A percentile compares a stretch with the other conserved stretches of the same genome.
phyloP scores from a whole-genome alignment of 2,329 filamentous ascomycete species.

The Dothideomycetidae sp. region DNA sequence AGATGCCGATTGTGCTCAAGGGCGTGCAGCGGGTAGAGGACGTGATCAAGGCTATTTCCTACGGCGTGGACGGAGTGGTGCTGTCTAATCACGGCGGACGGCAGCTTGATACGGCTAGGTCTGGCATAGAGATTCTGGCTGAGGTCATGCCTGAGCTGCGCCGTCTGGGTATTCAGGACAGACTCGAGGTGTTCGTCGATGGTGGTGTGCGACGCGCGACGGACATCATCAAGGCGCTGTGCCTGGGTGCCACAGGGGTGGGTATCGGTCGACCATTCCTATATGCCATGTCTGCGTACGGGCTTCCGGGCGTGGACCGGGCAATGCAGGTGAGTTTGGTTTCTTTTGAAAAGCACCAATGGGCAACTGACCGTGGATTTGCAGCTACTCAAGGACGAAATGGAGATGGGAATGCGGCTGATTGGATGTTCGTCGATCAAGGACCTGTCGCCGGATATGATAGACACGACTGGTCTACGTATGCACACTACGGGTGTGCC shows the following conservation, averaged over 20 bases:
- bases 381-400: slow-evolving; percentile 72
- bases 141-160: slow-evolving; percentile 84
- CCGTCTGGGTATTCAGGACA: slow-evolving; percentile 55
- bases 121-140: slow-evolving; percentile 76
- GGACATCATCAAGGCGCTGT: slow-evolving; percentile 90
- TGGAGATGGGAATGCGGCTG: slow-evolving; percentile 98
- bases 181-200: slow-evolving; percentile 71
- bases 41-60: slow-evolving; percentile 61
- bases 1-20: slow-evolving; percentile 92
- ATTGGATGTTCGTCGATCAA: slow-evolving; percentile 64
- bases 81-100: slow-evolving; percentile 92
- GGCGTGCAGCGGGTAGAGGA: slow-evolving; percentile 94
- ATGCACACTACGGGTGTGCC: slow-evolving; percentile 46
- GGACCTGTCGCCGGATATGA: slow-evolving; percentile 64
- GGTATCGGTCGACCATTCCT: slow-evolving; percentile 91
- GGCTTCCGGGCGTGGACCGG: slow-evolving; percentile 69
- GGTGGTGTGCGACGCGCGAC: slow-evolving; percentile 81
- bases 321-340: slow-evolving; percentile 53
- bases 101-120: slow-evolving; percentile 83
- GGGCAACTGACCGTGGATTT: neutral
- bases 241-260: slow-evolving; percentile 79
- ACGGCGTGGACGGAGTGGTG: slow-evolving; percentile 73
- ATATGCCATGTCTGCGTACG: slow-evolving; percentile 91
- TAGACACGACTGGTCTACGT: slow-evolving; percentile 61
- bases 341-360: neutral